phyloP scores from a whole-genome alignment of 75 land plant genomes.

The Isoetes taiwanensis region DNA sequence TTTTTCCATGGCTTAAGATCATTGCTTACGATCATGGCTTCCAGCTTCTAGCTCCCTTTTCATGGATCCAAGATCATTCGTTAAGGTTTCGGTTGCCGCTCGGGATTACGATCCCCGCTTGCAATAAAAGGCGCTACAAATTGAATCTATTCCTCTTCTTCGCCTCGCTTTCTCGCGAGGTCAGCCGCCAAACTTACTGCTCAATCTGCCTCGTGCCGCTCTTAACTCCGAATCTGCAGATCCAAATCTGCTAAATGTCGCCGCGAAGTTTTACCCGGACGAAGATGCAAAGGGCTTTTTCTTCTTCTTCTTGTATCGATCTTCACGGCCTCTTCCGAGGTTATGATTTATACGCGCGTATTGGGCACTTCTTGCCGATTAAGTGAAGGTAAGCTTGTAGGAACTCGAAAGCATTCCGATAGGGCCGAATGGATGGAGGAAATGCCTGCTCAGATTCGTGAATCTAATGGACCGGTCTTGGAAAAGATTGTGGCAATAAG shows the following conservation, averaged over 20 bases:
- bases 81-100: conserved; percentile 50
- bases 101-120: conserved; percentile 52
- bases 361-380: conserved; percentile 34
- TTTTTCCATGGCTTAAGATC: too few species aligned
- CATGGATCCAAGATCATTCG: conserved; percentile 82
- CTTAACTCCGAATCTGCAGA: conserved; percentile 17
- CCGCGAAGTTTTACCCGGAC: conserved; percentile 55
- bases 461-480: conserved; percentile 79
- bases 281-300: conserved; percentile 36
- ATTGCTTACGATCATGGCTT: too few species aligned
- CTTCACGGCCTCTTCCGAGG: conserved; percentile 19
- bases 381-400: conserved; percentile 40
- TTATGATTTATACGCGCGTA: conserved; percentile 48
- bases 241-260: conserved; percentile 12
- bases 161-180: conserved; percentile 58
- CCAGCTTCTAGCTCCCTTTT: background rate
- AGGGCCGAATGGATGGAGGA: conserved; percentile 45
- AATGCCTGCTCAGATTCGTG: conserved; percentile 49
- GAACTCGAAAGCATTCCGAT: conserved; percentile 40
- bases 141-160: conserved; percentile 43
- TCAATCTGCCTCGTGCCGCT: conserved; percentile 43
- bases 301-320: conserved; percentile 20
- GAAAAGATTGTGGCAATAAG: conserved; percentile 23
- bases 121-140: conserved; percentile 50
- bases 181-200: conserved; percentile 32